These are phyloP conservation scores for Fusarium sp. DNA, from an alignment of 2,329 filamentous ascomycete genomes.

Conservation along the genomic window DNA sequence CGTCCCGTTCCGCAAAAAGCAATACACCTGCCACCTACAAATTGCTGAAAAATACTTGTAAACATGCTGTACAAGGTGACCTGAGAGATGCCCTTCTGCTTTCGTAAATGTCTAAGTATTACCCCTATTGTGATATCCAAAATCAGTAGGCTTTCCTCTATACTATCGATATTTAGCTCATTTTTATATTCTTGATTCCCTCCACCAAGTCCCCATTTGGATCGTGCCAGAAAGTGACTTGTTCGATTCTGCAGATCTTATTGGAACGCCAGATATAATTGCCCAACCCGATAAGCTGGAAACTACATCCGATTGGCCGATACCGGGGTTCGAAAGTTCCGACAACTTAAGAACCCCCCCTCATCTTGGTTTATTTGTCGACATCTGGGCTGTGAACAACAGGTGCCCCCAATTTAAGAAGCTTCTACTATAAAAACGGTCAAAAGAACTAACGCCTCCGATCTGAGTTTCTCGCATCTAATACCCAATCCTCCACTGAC, in stretches of 20 bases:
- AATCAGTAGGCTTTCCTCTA: not conserved
- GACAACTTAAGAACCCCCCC: slow-evolving; percentile 4
- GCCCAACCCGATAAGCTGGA: slow-evolving; percentile 21
- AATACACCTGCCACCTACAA: slow-evolving; percentile 12
- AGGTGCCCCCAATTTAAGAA: slow-evolving; percentile 1
- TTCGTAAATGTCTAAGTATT: not conserved
- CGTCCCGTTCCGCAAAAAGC: slow-evolving; percentile 17
- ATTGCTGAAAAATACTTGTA: not conserved
- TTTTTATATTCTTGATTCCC: not conserved
- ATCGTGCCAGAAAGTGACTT: not conserved
- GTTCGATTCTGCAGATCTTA: not conserved
- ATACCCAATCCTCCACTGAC: slow-evolving; percentile 11
- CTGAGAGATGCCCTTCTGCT: not conserved
- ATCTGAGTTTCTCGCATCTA: slow-evolving; percentile 17
- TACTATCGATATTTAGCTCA: not conserved
- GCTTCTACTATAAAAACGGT: slow-evolving; percentile 3
- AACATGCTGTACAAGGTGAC: slow-evolving; percentile 4
- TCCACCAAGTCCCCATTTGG: not conserved
- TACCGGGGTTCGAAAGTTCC: slow-evolving; percentile 9
- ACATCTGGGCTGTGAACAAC: slow-evolving; percentile 14
- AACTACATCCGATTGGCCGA: slow-evolving; percentile 34
- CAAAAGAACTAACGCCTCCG: slow-evolving; percentile 12
- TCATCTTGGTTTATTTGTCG: not conserved
- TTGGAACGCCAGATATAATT: slow-evolving; percentile 4
- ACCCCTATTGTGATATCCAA: not conserved